Base-by-base conservation (phyloP, 139 green algal species). In the Yamagishiella unicocca region DNA sequence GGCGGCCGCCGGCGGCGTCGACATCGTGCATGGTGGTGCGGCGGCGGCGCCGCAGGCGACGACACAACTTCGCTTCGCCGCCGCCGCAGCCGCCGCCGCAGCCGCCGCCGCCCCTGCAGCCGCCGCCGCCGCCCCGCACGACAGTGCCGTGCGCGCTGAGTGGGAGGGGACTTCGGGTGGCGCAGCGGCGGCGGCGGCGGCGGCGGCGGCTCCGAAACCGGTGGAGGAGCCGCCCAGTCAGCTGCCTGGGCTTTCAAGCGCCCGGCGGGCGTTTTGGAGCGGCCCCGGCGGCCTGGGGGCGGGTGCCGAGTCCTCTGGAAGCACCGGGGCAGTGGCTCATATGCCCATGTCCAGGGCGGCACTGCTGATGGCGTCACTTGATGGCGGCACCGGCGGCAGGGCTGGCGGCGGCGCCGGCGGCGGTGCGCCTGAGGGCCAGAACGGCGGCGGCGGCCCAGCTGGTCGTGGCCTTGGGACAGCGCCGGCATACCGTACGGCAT, bases 261-360 rank as follows among this genome's bases (percentile, higher is more conserved):
- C 66, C 29, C 66, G 66, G 19, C 66, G 66, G 66, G 25, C 25
- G 10, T 80, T 80, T n/a, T 62, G 42, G 43, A 80, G 72, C 45
- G 72, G 72, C 2, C 72, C 72, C 17, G 45, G 43, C 27, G 72
- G 72, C 42, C 35, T 80, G 43, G 70, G 4, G 38, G 40, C 70
- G 24, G n/a, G n/a, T n/a, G 40, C 9, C 8, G 70, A 78, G 1
- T 78, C 70, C 31, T 8, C 54, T 17, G 17, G 2, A n/a, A 78
- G 70, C 54, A 78, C 70, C 2, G 38, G 29, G 8, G 38, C 70
- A 1, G 70, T 78, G 5, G 17, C 17, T 24, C 70, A 78, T 27
- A 10, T 58, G 17, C 38, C n/a, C 7, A 24, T 74, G 55, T 24
- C 55, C 33, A 45, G 19, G 19, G 37, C 37, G 33, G 33, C 29